Evolutionary conservation across 371 early-diverging fungal genomes (phyloP).

Genomic region (Zychaea mexicana): DNA sequence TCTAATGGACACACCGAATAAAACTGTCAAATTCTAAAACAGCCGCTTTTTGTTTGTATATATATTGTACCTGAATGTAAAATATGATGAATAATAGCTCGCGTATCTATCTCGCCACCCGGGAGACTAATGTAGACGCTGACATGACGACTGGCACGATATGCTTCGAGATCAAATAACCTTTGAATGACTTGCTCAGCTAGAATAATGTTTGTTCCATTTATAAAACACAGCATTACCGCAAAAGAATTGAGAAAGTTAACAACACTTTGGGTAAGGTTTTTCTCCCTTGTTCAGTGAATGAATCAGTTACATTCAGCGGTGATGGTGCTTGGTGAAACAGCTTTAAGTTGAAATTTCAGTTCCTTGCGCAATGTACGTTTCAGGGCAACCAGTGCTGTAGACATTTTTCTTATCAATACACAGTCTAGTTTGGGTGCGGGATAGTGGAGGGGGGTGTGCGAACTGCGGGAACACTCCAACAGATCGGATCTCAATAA

Average conservation of each 20-base stretch:
- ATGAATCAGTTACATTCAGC: constrained; percentile 11
- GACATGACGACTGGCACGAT: constrained; percentile 49
- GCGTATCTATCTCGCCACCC: constrained; percentile 60
- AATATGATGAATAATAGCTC: constrained; percentile 53
- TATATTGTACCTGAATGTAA: constrained; percentile 26
- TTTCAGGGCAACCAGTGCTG: constrained; percentile 11
- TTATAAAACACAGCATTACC: too few relatives aligned
- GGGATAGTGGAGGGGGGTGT: too few relatives aligned
- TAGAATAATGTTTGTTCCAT: constrained; percentile 26
- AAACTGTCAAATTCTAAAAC: too few relatives aligned
- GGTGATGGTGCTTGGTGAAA: constrained; percentile 1
- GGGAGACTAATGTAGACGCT: constrained; percentile 74
- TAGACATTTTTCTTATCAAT: too few relatives aligned
- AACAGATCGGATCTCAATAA: too few relatives aligned
- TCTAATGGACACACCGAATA: constrained; percentile 28
- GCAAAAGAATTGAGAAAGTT: too few relatives aligned
- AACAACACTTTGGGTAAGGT: not conserved
- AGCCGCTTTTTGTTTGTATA: too few relatives aligned
- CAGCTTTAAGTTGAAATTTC: constrained; percentile 3
- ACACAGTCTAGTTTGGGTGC: too few relatives aligned
- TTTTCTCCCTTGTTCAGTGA: not conserved
- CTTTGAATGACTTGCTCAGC: constrained; percentile 53
- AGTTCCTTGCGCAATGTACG: constrained; percentile 21
- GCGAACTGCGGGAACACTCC: too few relatives aligned
- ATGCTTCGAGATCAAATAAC: constrained; percentile 46